A percentile compares a stretch with the other conserved stretches of the same genome.
Evolutionary conservation across 2,329 filamentous ascomycete species (phyloP).

Genomic region (Orbilia brochopaga): DNA sequence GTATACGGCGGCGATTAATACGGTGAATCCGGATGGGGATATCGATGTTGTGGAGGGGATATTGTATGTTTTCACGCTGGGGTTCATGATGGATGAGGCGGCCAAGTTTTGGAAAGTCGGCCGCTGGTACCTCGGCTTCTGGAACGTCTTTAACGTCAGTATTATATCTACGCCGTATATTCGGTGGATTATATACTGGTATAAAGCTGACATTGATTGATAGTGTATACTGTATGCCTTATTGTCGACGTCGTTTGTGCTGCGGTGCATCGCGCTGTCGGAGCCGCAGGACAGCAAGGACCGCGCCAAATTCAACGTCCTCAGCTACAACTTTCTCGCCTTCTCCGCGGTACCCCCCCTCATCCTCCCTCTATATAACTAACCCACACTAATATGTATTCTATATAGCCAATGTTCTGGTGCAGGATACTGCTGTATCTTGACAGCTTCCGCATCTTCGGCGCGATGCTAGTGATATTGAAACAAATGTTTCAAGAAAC

Average conservation of each 20-base stretch:
- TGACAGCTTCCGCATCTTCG: conserved; percentile 91
- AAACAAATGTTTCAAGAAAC: conserved; percentile 68
- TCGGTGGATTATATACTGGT: background rate
- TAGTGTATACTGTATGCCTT: conserved; percentile 72
- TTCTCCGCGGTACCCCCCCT: conserved; percentile 68
- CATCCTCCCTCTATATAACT: background rate
- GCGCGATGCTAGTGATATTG: conserved; percentile 94
- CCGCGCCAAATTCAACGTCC: conserved; percentile 71
- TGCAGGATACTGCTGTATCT: conserved; percentile 88
- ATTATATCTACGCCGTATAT: background rate
- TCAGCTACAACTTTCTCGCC: conserved; percentile 93
- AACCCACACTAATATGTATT: background rate
- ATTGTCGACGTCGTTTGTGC: conserved; percentile 76
- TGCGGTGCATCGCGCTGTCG: conserved; percentile 78
- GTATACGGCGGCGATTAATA: conserved; percentile 91
- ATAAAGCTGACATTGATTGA: conserved; percentile 4
- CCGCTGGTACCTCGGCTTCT: conserved; percentile 88
- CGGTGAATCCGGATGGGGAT: conserved; percentile 82
- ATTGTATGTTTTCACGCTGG: conserved; percentile 88
- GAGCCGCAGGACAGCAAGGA: conserved; percentile 63
- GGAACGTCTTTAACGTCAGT: conserved; percentile 90
- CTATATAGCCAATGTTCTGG: conserved; percentile 84
- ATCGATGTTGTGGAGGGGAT: conserved; percentile 82
- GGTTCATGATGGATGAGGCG: conserved; percentile 86
- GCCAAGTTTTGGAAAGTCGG: conserved; percentile 95